Base-by-base conservation (phyloP, 257 asterid species). In the Solanum corneliomulleri region DNA sequence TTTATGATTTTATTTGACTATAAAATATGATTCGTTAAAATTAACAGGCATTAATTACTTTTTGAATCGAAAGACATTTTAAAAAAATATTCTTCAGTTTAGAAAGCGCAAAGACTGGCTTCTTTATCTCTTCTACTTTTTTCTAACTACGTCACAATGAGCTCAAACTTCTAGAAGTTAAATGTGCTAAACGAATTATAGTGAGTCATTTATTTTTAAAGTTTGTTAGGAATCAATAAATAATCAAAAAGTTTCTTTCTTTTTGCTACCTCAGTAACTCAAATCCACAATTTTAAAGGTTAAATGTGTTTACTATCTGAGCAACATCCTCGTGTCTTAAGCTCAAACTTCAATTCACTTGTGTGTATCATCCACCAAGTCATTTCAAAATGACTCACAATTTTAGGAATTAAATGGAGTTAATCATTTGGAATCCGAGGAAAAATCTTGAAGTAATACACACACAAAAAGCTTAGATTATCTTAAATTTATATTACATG, bases 401-500 rank as follows among this genome's bases (percentile, higher is more conserved):
- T 18, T 0, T 56, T 56, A 6, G 11, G 0, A 10, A 20, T 56
- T 20, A 56, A 56, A 56, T 7, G 2, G 25, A 56, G 64, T 56
- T 2, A 52, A 52, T 16, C 11, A 18, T 0, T 56, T 1, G 2
- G 4, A 52, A 16, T 56, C 0, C 2, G 25, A 58, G 0, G 0
- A 58, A 60, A 60, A 21, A 60, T 60, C 13, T 23, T 60, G 3
- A 11, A 9, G 69, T 9, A 60, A 60, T 23, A 60, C 1, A 11
- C 2, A 11, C 15, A 23, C 0, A 10, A 62, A 62, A 62, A 62
- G 0, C 16, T 23, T 23, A 23, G 29, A 62, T 62, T 23, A 23
- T 62, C 15, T 23, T 23, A 11, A 10, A 62, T 62, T 23, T 23
- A 10, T 62, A n/a, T 62, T 62, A 10, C 0, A 13, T 23, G 13